Base-by-base conservation (phyloP, 805 yeast genomes). In the Candida insectalens region DNA sequence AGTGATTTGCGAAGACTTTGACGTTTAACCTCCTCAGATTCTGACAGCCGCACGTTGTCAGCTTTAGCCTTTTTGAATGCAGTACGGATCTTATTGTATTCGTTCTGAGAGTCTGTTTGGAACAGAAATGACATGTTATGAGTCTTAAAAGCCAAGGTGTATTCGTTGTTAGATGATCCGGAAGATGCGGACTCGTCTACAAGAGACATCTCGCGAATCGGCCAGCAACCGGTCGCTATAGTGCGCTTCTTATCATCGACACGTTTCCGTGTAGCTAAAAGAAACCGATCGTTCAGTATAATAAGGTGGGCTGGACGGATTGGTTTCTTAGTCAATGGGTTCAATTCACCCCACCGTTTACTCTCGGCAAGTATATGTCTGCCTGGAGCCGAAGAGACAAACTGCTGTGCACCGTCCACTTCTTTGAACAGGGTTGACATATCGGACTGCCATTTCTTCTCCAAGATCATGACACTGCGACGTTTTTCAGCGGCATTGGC, bases 371-470 rank as follows among this genome's bases (percentile, higher is more conserved):
- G 59, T 2, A 87, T 71, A 53, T 85, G 95, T 32, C 95, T 68
- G 3, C 88, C 92, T 0, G 88, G 84, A 6, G 71, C 53, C 2
- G 83, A 74, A 15, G 85, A 81, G 25, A 87, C 64, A 39, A 69
- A 73, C 47, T 82, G 82, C 45, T 83, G 88, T 1, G 94, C 87
- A n/a, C 95, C 94, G 42, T 88, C 95, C 12, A 88, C 94, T 41
- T 81, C 84, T 44, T 75, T 75, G 54, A 79, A 85, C 33, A 87
- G 58, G 6, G 73, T 67, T 35, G 70, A 72, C 49, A 87, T 61
- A 48, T 82, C 85, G 28, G 65, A 64, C 12, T 77, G 81, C 95
- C 96, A 85, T 63, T 82, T 71, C 46, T 77, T 77, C 51, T 83
- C 89, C 33, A 87, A 59, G 35, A 83, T 72, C 34, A 80, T 46